phyloP scores from a whole-genome alignment of 495 filamentous ascomycete genomes.

The Letharia columbiana region DNA sequence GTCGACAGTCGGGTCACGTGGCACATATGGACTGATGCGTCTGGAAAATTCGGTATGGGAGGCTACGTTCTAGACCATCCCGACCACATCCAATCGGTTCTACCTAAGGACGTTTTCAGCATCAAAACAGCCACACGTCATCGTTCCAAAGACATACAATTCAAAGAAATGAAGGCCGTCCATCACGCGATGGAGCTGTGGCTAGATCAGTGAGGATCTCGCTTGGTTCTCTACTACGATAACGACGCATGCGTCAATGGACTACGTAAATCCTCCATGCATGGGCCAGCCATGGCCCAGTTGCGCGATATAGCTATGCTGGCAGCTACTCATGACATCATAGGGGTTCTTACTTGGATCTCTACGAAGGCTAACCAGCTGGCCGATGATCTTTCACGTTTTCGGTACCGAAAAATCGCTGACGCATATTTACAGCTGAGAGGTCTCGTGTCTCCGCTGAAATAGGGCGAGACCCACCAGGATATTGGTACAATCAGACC shows the following conservation, averaged over 20 bases:
- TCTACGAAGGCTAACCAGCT: background rate
- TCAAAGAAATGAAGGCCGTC: conserved; percentile 5
- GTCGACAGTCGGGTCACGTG: too few relatives aligned
- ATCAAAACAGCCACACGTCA: background rate
- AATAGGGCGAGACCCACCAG: background rate
- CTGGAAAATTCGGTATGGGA: background rate
- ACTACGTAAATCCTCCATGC: background rate
- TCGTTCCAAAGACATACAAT: background rate
- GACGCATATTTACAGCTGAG: background rate
- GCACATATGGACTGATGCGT: background rate
- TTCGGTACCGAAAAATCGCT: background rate
- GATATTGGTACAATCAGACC: background rate
- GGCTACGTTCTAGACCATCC: background rate
- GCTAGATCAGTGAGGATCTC: background rate
- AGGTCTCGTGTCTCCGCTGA: background rate
- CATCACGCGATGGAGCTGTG: background rate
- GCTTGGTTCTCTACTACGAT: background rate
- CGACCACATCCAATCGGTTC: too few relatives aligned
- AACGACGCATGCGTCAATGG: too few relatives aligned
- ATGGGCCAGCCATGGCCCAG: background rate
- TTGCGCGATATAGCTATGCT: background rate
- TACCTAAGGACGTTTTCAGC: background rate
- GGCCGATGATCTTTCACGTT: background rate
- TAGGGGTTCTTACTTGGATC: background rate
- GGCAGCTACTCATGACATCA: background rate